These are phyloP conservation scores for Flaveria sonorensis DNA, from an alignment of 129 eudicot species.

Conservation along the genomic window DNA sequence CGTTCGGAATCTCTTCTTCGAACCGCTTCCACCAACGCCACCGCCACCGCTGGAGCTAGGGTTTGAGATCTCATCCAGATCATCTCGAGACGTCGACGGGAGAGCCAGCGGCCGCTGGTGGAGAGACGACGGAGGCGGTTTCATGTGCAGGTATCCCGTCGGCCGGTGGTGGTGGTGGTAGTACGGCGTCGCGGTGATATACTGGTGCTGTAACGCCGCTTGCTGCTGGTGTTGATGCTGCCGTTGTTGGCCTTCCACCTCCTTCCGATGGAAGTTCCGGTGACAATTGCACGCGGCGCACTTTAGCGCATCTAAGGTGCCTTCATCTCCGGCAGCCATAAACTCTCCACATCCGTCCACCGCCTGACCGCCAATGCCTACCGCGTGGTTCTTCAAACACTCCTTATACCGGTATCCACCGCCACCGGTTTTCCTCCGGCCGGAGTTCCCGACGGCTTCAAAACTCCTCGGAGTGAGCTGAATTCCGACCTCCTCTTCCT, in stretches of 20 bases:
- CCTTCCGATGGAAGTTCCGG: constrained; percentile 75
- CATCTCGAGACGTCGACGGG: constrained; percentile 53
- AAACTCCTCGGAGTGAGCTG: constrained; percentile 33
- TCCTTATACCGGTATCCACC: constrained; percentile 47
- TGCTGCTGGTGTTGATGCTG: constrained; percentile 20
- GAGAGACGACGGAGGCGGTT: constrained; percentile 35
- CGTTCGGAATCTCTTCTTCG: constrained; percentile 63
- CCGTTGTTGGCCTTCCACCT: constrained; percentile 35
- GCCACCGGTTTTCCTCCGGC: constrained; percentile 13
- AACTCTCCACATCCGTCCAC: constrained; percentile 79
- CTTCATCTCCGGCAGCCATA: constrained; percentile 75
- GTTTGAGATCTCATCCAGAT: constrained; percentile 66
- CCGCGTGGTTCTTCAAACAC: constrained; percentile 73
- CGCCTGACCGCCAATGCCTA: constrained; percentile 62
- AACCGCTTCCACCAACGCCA: constrained; percentile 31
- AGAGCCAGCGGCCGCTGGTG: constrained; percentile 50
- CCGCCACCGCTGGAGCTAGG: constrained; percentile 68
- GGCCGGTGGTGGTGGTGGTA: constrained; percentile 52
- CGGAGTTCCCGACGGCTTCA: constrained; percentile 26
- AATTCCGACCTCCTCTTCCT: constrained; percentile 54
- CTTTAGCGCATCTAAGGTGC: constrained; percentile 58
- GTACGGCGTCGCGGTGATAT: constrained; percentile 25
- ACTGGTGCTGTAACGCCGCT: constrained; percentile 34
- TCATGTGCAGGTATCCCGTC: constrained; percentile 49
- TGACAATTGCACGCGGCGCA: constrained; percentile 83